A percentile compares a stretch with the other conserved stretches of the same genome.
Conservation (phyloP, 768 basidiomycete species). For the Daedaleopsis nitida region DNA sequence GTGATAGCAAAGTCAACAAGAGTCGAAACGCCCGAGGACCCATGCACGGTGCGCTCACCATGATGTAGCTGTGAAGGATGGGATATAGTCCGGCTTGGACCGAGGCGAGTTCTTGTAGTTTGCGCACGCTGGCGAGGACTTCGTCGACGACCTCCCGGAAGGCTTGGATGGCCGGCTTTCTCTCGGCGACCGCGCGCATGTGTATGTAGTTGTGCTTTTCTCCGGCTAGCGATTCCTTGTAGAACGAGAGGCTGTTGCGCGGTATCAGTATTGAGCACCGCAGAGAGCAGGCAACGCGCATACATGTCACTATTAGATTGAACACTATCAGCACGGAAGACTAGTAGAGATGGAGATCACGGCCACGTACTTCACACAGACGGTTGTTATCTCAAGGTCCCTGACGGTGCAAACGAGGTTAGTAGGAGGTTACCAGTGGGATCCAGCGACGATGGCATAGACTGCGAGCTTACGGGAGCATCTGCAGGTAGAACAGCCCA, state of each 20-base stretch:
- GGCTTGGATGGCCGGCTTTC: neutral
- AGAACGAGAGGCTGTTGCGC: constrained; percentile 12
- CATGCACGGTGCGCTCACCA: neutral
- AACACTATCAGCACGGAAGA: too few species aligned
- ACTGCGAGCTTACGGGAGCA: constrained; percentile 31
- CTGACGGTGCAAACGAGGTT: neutral
- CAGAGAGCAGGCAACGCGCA: neutral
- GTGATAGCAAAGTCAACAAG: neutral
- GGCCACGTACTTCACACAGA: constrained; percentile 37
- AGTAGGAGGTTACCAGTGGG: neutral
- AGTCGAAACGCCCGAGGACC: neutral
- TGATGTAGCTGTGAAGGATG: neutral
- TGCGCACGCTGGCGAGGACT: constrained; percentile 17
- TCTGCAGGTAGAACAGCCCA: constrained; percentile 33
- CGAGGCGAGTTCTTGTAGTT: neutral
- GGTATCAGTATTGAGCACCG: neutral
- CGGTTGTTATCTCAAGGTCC: constrained; percentile 35
- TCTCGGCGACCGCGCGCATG: constrained; percentile 1
- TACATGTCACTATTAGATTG: constrained; percentile 3
- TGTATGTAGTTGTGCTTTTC: constrained; percentile 15
- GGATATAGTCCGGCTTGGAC: neutral
- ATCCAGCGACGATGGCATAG: neutral
- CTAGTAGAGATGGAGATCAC: too few species aligned
- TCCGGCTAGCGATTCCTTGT: constrained; percentile 14
- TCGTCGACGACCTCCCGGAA: constrained; percentile 14